phyloP scores from a whole-genome alignment of 805 yeast genomes.

The Wickerhamomyces subpelliculosus region DNA sequence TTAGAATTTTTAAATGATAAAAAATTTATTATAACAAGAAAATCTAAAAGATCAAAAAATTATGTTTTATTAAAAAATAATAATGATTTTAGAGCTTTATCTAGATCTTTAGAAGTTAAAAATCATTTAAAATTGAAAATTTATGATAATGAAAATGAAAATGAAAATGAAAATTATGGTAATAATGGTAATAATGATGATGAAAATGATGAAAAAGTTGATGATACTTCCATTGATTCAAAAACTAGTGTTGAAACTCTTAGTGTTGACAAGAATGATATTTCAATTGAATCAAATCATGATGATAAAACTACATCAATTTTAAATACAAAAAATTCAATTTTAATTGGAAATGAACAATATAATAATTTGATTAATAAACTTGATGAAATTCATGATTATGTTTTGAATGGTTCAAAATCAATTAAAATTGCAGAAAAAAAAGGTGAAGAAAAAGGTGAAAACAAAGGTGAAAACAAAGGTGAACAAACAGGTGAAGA shows the following conservation, averaged over 20 bases:
- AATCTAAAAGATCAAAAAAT: slow-evolving; percentile 37
- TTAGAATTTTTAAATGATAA: not conserved
- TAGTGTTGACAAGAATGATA: too few relatives aligned
- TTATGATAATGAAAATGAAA: not conserved
- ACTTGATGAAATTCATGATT: not conserved
- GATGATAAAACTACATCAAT: too few relatives aligned
- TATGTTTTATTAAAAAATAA: slow-evolving; percentile 32
- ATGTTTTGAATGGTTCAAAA: too few relatives aligned
- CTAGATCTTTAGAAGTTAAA: slow-evolving; percentile 42
- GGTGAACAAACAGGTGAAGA: too few relatives aligned
- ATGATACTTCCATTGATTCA: not conserved
- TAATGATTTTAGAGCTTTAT: slow-evolving; percentile 36
- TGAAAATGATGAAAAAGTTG: not conserved
- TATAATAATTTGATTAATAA: not conserved
- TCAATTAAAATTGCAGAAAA: not conserved
- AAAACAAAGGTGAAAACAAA: too few relatives aligned
- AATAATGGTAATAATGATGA: not conserved
- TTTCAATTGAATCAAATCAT: too few relatives aligned
- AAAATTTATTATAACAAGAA: slow-evolving; percentile 24
- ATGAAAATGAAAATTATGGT: not conserved
- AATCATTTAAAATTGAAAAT: slow-evolving; percentile 30
- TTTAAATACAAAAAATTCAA: not conserved
- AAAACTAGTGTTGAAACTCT: not conserved
- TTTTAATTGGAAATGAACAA: not conserved
- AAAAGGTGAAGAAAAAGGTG: too few relatives aligned